Percentiles rank a stretch among this genome's conserved stretches.
Conservation (phyloP, 1,139 yeast species). For the Saccharomyces hybrid region DNA sequence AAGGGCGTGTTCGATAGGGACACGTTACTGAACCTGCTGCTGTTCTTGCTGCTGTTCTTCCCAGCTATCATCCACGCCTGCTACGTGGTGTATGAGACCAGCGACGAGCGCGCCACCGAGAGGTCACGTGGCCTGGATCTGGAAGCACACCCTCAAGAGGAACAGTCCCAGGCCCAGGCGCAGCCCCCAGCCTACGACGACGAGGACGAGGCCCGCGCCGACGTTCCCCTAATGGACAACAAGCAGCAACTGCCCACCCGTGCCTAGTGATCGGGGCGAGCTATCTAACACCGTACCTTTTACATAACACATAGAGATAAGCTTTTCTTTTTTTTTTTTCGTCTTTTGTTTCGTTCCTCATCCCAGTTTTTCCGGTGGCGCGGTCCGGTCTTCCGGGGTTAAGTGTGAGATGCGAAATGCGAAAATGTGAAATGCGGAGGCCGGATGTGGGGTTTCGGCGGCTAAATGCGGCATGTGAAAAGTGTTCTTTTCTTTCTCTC, state of each 20-base stretch:
- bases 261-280: not conserved
- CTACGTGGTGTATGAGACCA: slow-evolving; percentile 23
- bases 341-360: not conserved
- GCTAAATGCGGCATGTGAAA: not conserved
- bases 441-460: not conserved
- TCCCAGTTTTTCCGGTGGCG: too few species aligned
- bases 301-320: not conserved
- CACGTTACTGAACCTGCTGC: slow-evolving; percentile 18
- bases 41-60: slow-evolving; percentile 19
- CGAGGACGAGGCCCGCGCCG: not conserved
- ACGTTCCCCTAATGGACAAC: not conserved
- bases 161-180: not conserved
- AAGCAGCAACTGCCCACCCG: not conserved
- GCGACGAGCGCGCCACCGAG: slow-evolving; percentile 13
- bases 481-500: not conserved
- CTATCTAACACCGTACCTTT: not conserved
- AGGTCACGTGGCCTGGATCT: not conserved
- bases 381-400: not conserved
- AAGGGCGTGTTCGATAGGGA: slow-evolving; percentile 24
- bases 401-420: not conserved
- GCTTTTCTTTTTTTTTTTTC: not conserved
- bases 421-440: not conserved
- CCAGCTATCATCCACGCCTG: slow-evolving; percentile 26
- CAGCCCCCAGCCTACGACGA: not conserved
- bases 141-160: not conserved